These are phyloP conservation scores for Phaffia tasmanica DNA, from an alignment of 768 basidiomycete species.

Conservation along the genomic window DNA sequence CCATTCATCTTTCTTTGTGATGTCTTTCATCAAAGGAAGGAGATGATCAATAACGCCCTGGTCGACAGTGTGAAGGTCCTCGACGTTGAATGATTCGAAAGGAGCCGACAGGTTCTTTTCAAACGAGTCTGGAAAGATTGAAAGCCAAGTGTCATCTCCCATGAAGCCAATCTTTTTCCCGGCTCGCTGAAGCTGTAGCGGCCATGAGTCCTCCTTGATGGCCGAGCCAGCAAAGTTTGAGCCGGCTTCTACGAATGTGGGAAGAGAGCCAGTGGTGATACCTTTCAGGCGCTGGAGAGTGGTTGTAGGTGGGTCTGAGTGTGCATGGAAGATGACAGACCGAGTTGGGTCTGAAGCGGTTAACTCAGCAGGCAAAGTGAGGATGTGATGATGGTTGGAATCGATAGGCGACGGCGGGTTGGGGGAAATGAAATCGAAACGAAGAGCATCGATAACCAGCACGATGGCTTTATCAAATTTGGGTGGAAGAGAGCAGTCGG, in stretches of 20 bases:
- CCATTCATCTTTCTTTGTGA: constrained; percentile 49
- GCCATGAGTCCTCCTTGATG: constrained; percentile 75
- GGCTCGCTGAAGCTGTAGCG: constrained; percentile 53
- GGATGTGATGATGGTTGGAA: constrained; percentile 65
- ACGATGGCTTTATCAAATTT: constrained; percentile 72
- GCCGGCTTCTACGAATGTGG: constrained; percentile 90
- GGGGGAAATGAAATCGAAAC: constrained; percentile 83
- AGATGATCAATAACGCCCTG: constrained; percentile 74
- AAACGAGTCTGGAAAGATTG: constrained; percentile 70
- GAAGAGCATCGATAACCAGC: constrained; percentile 80
- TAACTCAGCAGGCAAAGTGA: constrained; percentile 67
- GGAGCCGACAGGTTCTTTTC: constrained; percentile 62
- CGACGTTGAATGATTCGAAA: constrained; percentile 96
- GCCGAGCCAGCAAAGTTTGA: constrained; percentile 80
- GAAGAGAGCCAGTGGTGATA: constrained; percentile 84
- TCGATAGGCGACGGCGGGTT: constrained; percentile 41
- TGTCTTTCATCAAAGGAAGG: constrained; percentile 54
- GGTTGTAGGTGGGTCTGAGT: constrained; percentile 88
- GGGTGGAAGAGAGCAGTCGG: constrained; percentile 41
- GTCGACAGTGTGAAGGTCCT: constrained; percentile 93
- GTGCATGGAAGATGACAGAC: constrained; percentile 78
- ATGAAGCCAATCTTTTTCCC: constrained; percentile 66
- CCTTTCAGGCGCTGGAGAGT: constrained; percentile 93
- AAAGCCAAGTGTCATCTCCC: constrained; percentile 96
- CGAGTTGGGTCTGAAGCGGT: constrained; percentile 52